Conservation (phyloP, 2,329 filamentous ascomycete species). For the Ophiostoma ulmi region DNA sequence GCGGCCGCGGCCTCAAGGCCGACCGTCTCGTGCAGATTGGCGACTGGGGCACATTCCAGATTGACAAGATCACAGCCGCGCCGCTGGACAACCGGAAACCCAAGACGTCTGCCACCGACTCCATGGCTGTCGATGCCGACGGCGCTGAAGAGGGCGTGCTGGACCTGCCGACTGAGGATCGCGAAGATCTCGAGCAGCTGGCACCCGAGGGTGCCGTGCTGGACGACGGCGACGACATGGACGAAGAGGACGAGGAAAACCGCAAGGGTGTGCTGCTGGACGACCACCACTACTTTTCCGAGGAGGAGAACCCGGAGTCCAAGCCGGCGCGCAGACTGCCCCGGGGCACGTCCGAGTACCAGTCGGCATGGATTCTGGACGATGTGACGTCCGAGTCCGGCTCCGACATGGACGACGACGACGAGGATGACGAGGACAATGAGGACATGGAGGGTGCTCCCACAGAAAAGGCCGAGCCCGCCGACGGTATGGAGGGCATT, state of each 20-base stretch:
- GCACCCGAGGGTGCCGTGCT: conserved; percentile 82
- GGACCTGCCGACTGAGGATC: conserved; percentile 69
- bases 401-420: conserved; percentile 71
- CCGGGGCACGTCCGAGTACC: conserved; percentile 87
- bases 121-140: conserved; percentile 61
- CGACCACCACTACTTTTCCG: conserved; percentile 96
- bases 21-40: conserved; percentile 87
- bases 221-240: conserved; percentile 37
- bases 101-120: conserved; percentile 44
- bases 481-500: conserved; percentile 70
- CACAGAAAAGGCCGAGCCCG: conserved; percentile 59
- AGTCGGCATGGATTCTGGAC: conserved; percentile 85
- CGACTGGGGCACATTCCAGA: conserved; percentile 90
- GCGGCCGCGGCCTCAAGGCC: conserved; percentile 81
- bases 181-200: conserved; percentile 74
- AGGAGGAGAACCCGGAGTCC: conserved; percentile 64
- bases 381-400: conserved; percentile 74
- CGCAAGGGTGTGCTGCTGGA: conserved; percentile 83
- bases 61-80: conserved; percentile 79
- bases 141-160: conserved; percentile 49
- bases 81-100: conserved; percentile 56
- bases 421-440: conserved; percentile 50
- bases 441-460: conserved; percentile 44
- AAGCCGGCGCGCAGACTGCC: conserved; percentile 69
- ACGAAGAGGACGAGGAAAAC: conserved; percentile 50